Percentiles rank a stretch among this genome's conserved stretches.
These are phyloP conservation scores for Actinomucor elegans DNA, from an alignment of 371 early-diverging fungal genomes.

Conservation along the genomic window DNA sequence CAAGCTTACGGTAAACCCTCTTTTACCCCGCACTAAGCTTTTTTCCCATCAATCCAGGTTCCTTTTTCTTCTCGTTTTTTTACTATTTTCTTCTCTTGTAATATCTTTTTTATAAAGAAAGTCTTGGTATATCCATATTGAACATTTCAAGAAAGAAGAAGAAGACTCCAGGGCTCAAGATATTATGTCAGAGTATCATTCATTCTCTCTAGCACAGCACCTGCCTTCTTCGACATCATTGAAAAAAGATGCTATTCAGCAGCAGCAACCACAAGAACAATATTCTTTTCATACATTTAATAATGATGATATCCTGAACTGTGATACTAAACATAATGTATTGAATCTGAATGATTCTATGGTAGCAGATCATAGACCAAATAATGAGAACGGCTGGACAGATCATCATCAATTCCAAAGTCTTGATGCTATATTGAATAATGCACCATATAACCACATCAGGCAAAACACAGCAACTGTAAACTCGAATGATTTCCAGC, in stretches of 20 bases:
- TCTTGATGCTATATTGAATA: conserved; percentile 5
- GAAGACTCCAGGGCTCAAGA: not conserved
- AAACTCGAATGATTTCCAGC: not conserved
- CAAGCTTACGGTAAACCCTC: not conserved
- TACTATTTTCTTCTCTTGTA: not conserved
- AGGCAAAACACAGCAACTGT: conserved; percentile 1
- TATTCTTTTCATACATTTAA: not conserved
- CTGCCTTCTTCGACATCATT: not conserved
- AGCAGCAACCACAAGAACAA: not conserved
- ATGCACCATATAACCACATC: not conserved
- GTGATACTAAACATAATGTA: no score
- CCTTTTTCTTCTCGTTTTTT: conserved; percentile 10
- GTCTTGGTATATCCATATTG: not conserved
- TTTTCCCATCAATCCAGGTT: conserved; percentile 23
- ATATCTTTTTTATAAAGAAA: not conserved
- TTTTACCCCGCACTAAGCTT: conserved; percentile 18
- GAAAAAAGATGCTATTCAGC: not conserved
- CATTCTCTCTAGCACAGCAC: conserved; percentile 15
- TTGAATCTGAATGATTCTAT: not conserved
- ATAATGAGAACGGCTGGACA: not conserved
- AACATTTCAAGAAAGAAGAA: not conserved
- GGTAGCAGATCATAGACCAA: not conserved
- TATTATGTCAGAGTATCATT: conserved; percentile 18
- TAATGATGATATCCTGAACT: no score
- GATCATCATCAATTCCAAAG: not conserved